Base-by-base conservation (phyloP, 768 basidiomycete genomes). In the Tricholoma hemisulphureum region DNA sequence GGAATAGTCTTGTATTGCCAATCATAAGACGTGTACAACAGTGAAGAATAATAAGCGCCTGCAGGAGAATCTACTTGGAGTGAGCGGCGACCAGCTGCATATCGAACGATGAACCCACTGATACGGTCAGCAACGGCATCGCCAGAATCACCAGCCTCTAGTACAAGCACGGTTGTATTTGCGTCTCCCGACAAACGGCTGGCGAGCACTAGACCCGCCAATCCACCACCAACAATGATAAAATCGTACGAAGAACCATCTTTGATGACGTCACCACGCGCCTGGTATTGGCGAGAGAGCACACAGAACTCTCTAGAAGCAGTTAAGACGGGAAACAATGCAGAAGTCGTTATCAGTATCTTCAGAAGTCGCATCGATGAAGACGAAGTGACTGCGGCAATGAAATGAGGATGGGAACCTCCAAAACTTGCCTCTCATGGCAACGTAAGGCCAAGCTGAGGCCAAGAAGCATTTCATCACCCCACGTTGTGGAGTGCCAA, bases 1-100 rank as follows among this genome's bases (percentile, higher is more conserved):
- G 78, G 67, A 5, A 74, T 72, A 13, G 83, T 83, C 41, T 69
- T 68, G 72, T 81, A 85, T 16, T 73, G 68, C 81, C 83, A 88
- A 68, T 87, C 83, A 68, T 84, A 81, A 13, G 73, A 59, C 1
- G 78, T 69, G 49, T 73, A 71, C 31, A 80, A 66, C 8, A 86
- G 71, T 13, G 81, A 81, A 45, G 75, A 62, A 65, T 77, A 84
- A 63, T 85, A 86, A 2, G 84, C 79, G 54, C 75, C 71, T 10
- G 71, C 76, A 35, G 85, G 85, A 29, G 74, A 68, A 65, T 83
- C 83, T 83, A 60, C 45, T 50, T 31, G 1, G 48, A 4, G n/a
- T 28, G 9, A 9, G 28, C 13, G 28, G n/a, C 23, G 18, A 50
- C 23, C 43, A 11, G n/a, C 4, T 28, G 11, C 26, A 4, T 11